These are phyloP conservation scores for Hyphodiscus hymeniophilus DNA, from an alignment of 495 filamentous ascomycete genomes.

Conservation along the genomic window DNA sequence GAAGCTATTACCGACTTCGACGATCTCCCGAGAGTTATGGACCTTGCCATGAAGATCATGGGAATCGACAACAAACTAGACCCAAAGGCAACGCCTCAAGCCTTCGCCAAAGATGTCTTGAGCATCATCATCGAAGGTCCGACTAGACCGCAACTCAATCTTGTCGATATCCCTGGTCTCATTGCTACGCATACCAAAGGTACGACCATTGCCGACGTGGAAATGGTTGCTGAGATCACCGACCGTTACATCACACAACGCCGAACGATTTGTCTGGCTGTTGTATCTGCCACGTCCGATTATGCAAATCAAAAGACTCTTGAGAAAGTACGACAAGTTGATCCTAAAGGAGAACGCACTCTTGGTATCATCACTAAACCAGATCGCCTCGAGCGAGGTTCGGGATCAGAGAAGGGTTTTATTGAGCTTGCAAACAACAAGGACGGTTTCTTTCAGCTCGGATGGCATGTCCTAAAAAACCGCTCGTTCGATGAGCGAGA, in stretches of 20 bases:
- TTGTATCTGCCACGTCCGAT: conserved; percentile 45
- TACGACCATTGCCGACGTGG: conserved; percentile 34
- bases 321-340: conserved; percentile 65
- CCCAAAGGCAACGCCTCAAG: too few relatives aligned
- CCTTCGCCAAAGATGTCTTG: conserved; percentile 52
- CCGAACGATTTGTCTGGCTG: conserved; percentile 51
- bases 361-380: conserved; percentile 83
- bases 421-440: conserved; percentile 36
- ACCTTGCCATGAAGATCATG: conserved; percentile 41
- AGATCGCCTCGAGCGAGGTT: conserved; percentile 37
- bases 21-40: conserved; percentile 34
- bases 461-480: conserved; percentile 61
- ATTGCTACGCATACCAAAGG: conserved; percentile 36
- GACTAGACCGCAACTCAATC: conserved; percentile 45
- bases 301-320: conserved; percentile 51
- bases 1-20: conserved; percentile 19
- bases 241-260: conserved; percentile 46
- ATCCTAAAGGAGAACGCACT: conserved; percentile 65
- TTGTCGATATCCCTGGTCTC: conserved; percentile 59
- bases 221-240: conserved; percentile 35
- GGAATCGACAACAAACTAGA: conserved; percentile 25
- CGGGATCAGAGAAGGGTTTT: conserved; percentile 19
- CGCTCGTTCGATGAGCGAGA: conserved; percentile 35
- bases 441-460: conserved; percentile 50
- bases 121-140: conserved; percentile 55